Conservation (phyloP, 2,329 filamentous ascomycete genomes). For the Alternaria atra region DNA sequence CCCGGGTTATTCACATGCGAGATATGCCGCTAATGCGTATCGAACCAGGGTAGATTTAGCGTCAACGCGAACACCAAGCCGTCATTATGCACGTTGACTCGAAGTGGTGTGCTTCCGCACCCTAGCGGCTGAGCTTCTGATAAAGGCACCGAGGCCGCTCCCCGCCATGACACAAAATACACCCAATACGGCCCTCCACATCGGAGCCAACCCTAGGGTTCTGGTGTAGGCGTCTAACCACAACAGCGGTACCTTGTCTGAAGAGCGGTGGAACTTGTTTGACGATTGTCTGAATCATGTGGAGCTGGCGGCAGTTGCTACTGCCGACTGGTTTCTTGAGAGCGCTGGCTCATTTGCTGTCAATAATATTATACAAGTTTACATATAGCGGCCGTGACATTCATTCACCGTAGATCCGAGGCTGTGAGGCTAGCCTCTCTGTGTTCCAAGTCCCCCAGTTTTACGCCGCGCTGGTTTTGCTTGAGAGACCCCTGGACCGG, state of each 20-base stretch:
- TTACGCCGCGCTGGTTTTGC: slow-evolving; percentile 23
- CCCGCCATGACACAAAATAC: slow-evolving; percentile 11
- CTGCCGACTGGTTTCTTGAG: background rate
- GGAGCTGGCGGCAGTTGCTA: slow-evolving; percentile 4
- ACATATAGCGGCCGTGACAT: slow-evolving; percentile 25
- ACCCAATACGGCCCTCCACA: slow-evolving; percentile 15
- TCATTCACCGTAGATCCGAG: slow-evolving; percentile 18
- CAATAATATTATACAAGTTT: slow-evolving; percentile 31
- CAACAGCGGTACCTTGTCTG: slow-evolving; percentile 5
- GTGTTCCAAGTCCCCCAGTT: slow-evolving; percentile 2
- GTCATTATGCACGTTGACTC: slow-evolving; percentile 9
- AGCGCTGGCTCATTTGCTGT: slow-evolving; percentile 15
- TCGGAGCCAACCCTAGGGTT: slow-evolving; percentile 1
- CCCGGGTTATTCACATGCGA: slow-evolving; percentile 28
- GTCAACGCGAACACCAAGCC: slow-evolving; percentile 21
- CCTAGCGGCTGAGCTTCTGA: slow-evolving; percentile 19
- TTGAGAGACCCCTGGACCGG: slow-evolving; percentile 5
- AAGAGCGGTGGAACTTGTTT: slow-evolving; percentile 4
- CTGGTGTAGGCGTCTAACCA: slow-evolving; percentile 6
- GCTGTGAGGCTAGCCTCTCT: slow-evolving; percentile 13
- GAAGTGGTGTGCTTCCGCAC: slow-evolving; percentile 10
- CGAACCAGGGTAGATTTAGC: slow-evolving; percentile 5
- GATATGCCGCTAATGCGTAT: slow-evolving; percentile 14
- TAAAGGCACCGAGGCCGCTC: slow-evolving; percentile 13
- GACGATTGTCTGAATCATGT: slow-evolving; percentile 2